Evolutionary conservation across 106 monocot species (phyloP), one percentile per base, ranked within the genome.

Genomic region (Platanthera guangdongensis): DNA sequence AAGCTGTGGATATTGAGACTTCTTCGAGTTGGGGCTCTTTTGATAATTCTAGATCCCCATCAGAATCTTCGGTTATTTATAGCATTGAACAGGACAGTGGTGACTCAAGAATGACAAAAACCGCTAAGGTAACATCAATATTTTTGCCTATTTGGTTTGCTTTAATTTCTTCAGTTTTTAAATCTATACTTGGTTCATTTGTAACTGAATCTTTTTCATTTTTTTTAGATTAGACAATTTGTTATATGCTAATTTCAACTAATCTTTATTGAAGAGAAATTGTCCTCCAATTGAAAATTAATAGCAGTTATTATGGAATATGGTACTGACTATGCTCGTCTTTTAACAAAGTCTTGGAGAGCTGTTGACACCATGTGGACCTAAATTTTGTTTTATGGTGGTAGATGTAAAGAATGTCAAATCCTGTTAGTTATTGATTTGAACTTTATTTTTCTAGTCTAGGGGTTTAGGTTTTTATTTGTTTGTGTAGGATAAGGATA

Each of bases 21-120:
- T 92, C 95, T 68, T 84, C 81, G 80, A 87, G 88, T 57, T 85
- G 83, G 85, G 84, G 88, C 75, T 84, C 84, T 69, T 90, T 87
- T 47, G 89, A 84, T n/a, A 85, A 86, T 78, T 7, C 73, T 46
- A 63, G 67, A 49, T 79, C 85, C 72, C 68, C 80, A 47, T 83
- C 88, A 68, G 79, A 54, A 47, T 78, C 87, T 75, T 67, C 83
- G 59, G 71, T 71, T 50, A 75, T 65, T 79, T 85, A 96, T 68
- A 74, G 60, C 67, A 45, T 78, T 80, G 90, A 91, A 79, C 82
- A 86, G 76, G 90, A 96, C 69, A 87, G 88, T 14, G 88, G 88
- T 52, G 92, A 92, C 77, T 92, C 95, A 69, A 79, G 69, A 79
- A 28, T 76, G 49, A 63, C 76, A 47, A 95, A 81, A 79, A 50